A percentile compares a stretch with the other conserved stretches of the same genome.
phyloP scores from a whole-genome alignment of 202 grass and related monocot genomes.

The Bolboschoenoplectus hybrid region DNA sequence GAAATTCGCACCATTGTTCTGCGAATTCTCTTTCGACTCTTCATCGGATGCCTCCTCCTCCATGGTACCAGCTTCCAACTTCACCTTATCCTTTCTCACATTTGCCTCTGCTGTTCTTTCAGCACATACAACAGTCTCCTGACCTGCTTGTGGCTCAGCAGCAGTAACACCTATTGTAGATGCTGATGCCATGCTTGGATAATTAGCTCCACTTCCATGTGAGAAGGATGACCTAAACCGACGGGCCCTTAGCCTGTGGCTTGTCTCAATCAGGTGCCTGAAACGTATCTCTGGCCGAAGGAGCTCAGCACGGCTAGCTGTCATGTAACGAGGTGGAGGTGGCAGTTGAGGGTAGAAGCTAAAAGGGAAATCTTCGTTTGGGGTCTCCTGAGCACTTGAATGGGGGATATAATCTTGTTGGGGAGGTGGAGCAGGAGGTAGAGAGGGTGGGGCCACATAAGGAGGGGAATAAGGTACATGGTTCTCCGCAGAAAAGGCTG shows the following conservation, averaged over 20 bases:
- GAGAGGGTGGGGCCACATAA: slow-evolving; percentile 36
- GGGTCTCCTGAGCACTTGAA: slow-evolving; percentile 16
- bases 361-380: slow-evolving; percentile 36
- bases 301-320: slow-evolving; percentile 11
- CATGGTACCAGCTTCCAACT: slow-evolving; percentile 44
- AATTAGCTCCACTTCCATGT: slow-evolving; percentile 51
- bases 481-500: slow-evolving; percentile 4
- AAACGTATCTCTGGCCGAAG: slow-evolving; percentile 46
- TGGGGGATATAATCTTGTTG: slow-evolving; percentile 36
- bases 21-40: slow-evolving; percentile 54
- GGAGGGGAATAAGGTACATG: slow-evolving; percentile 47
- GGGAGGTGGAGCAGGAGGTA: slow-evolving; percentile 25
- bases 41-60: slow-evolving; percentile 50
- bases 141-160: slow-evolving; percentile 31
- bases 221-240: slow-evolving; percentile 67
- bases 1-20: slow-evolving; percentile 60
- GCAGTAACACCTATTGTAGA: slow-evolving; percentile 3
- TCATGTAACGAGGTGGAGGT: slow-evolving; percentile 49
- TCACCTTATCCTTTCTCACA: slow-evolving; percentile 46
- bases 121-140: slow-evolving; percentile 41
- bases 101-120: slow-evolving; percentile 37
- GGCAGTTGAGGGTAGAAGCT: slow-evolving; percentile 54
- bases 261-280: slow-evolving; percentile 64
- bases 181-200: slow-evolving; percentile 41
- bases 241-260: slow-evolving; percentile 47